Evolutionary conservation across 768 basidiomycete species (phyloP).

Genomic region (Tulasnella sp.): DNA sequence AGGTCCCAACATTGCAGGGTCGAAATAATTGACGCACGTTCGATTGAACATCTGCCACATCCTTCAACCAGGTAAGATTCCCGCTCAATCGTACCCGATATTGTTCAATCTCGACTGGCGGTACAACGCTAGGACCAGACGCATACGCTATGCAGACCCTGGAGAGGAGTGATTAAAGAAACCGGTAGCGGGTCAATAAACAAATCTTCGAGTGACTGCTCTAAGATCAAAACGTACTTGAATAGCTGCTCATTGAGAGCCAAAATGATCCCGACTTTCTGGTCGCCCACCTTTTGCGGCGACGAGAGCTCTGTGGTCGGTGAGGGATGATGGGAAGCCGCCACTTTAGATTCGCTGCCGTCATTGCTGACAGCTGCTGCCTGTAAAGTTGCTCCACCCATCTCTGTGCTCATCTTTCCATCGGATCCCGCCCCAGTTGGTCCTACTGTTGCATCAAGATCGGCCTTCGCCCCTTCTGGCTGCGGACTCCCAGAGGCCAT

Average conservation of each 20-base stretch:
- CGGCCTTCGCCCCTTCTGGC: too few relatives aligned
- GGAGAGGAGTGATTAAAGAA: too few relatives aligned
- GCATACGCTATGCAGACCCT: constrained; percentile 9
- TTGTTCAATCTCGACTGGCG: background rate
- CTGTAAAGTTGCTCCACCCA: too few relatives aligned
- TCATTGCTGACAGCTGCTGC: background rate
- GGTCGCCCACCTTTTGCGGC: background rate
- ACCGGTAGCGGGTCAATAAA: background rate
- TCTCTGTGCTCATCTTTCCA: too few relatives aligned
- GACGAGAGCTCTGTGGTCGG: background rate
- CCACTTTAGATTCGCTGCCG: background rate
- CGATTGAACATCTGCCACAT: background rate
- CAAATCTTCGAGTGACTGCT: background rate
- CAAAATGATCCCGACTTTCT: background rate
- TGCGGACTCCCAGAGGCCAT: too few relatives aligned
- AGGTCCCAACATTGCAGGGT: background rate
- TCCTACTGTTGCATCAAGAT: too few relatives aligned
- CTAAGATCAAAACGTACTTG: background rate
- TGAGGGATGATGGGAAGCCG: background rate
- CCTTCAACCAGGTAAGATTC: constrained; percentile 4
- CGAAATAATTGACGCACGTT: constrained; percentile 1
- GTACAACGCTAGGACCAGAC: background rate
- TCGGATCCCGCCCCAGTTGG: too few relatives aligned
- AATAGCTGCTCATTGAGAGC: constrained; percentile 4
- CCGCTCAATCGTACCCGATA: constrained; percentile 3